Conservation (phyloP, 2,329 filamentous ascomycete genomes). For the Paraconiothyrium sp. region DNA sequence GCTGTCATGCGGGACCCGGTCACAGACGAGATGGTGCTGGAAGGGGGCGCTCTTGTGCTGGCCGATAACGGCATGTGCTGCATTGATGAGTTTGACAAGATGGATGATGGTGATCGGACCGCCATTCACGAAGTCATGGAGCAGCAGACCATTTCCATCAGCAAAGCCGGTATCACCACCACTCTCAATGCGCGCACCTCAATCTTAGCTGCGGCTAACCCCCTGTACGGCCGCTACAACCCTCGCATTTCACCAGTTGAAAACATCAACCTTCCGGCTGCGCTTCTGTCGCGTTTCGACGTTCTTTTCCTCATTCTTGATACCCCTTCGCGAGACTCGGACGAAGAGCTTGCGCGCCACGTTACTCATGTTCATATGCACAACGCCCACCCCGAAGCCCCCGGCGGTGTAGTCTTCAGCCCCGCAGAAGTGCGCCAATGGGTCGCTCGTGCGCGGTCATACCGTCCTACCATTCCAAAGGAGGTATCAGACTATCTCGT, state of each 20-base stretch:
- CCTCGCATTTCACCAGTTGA: slow-evolving; percentile 96
- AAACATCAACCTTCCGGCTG: slow-evolving; percentile 99
- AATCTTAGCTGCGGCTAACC: slow-evolving; percentile 95
- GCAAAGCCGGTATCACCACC: slow-evolving; percentile 94
- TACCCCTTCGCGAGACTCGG: slow-evolving; percentile 86
- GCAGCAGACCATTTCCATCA: slow-evolving; percentile 86
- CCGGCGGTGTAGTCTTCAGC: slow-evolving; percentile 78
- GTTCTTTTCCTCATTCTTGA: slow-evolving; percentile 96
- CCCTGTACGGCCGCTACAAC: slow-evolving; percentile 97
- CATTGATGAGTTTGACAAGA: slow-evolving; percentile 90
- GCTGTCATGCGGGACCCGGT: slow-evolving; percentile 86
- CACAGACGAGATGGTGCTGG: slow-evolving; percentile 84
- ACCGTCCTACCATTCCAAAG: slow-evolving; percentile 85
- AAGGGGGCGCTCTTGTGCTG: slow-evolving; percentile 80
- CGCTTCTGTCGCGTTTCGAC: slow-evolving; percentile 95
- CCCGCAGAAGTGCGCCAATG: slow-evolving; percentile 96
- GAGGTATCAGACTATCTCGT: slow-evolving; percentile 94
- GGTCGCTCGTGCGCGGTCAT: slow-evolving; percentile 90
- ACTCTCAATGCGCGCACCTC: slow-evolving; percentile 96
- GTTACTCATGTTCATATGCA: slow-evolving; percentile 98
- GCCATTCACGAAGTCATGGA: slow-evolving; percentile 91
- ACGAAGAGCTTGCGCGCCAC: slow-evolving; percentile 94
- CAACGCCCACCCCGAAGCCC: slow-evolving; percentile 82
- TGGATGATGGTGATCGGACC: slow-evolving; percentile 84
- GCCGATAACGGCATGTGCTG: slow-evolving; percentile 87